These are phyloP conservation scores for Xylariaceae sp. DNA, from an alignment of 2,329 filamentous ascomycete genomes.

Conservation along the genomic window DNA sequence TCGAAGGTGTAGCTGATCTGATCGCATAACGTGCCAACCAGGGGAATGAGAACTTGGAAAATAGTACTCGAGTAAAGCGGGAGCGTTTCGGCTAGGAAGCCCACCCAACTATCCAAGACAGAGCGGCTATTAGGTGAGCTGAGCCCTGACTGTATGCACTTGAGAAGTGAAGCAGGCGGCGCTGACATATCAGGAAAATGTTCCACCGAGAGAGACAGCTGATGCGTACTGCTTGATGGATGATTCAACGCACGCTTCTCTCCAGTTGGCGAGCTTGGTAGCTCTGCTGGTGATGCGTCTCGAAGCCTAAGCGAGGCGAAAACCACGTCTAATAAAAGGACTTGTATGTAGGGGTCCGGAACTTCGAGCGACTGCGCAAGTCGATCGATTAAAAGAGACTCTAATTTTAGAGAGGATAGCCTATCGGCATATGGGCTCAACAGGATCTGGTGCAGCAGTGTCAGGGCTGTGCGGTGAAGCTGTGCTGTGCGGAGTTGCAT, in stretches of 20 bases:
- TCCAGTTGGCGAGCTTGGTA: slow-evolving; percentile 39
- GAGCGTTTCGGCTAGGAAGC: slow-evolving; percentile 75
- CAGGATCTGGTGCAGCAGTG: slow-evolving; percentile 64
- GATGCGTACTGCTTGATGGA: slow-evolving; percentile 35
- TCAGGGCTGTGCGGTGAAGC: slow-evolving; percentile 65
- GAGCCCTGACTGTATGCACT: slow-evolving; percentile 77
- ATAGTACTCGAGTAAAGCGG: slow-evolving; percentile 79
- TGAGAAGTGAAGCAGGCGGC: slow-evolving; percentile 68
- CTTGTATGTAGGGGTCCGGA: slow-evolving; percentile 66
- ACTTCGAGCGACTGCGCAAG: slow-evolving; percentile 56
- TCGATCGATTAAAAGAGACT: slow-evolving; percentile 63
- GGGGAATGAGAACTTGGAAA: slow-evolving; percentile 82
- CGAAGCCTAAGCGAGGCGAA: slow-evolving; percentile 66
- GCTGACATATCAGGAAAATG: slow-evolving; percentile 34
- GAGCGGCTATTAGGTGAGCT: slow-evolving; percentile 66
- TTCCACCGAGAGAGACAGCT: slow-evolving; percentile 34
- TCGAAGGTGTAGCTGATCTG: slow-evolving; percentile 70
- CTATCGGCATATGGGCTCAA: slow-evolving; percentile 55
- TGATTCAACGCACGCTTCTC: slow-evolving; percentile 46
- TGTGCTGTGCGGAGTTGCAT: slow-evolving; percentile 52
- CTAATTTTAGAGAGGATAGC: slow-evolving; percentile 60
- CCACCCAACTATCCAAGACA: slow-evolving; percentile 86
- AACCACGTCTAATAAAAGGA: slow-evolving; percentile 72
- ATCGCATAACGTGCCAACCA: slow-evolving; percentile 82
- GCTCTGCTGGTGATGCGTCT: slow-evolving; percentile 38